Percentiles rank a stretch among this genome's conserved stretches.
Conservation (phyloP, 345 rosid genomes). For the Rhizophora apiculata region DNA sequence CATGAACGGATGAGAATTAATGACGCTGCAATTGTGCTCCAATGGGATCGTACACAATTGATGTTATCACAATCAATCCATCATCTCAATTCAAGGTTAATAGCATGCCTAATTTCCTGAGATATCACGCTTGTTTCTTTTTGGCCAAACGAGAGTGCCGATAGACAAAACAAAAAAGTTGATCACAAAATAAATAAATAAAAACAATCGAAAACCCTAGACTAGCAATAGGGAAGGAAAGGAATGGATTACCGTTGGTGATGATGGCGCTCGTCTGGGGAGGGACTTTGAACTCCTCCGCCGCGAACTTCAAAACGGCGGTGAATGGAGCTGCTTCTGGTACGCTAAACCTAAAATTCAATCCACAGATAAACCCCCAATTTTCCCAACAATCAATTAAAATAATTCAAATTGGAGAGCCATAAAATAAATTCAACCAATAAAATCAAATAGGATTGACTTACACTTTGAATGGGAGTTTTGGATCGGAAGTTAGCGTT, state of each 20-base stretch:
- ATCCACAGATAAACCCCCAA: background rate
- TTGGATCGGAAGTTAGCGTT: conserved; percentile 95
- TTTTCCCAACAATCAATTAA: background rate
- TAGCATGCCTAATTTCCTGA: background rate
- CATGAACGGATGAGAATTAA: too few relatives aligned
- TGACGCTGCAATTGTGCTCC: background rate
- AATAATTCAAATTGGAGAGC: background rate
- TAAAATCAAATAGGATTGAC: conserved; percentile 3
- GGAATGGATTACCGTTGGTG: conserved; percentile 63
- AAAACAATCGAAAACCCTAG: conserved; percentile 4
- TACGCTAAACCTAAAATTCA: conserved; percentile 71
- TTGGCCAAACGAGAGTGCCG: too few relatives aligned
- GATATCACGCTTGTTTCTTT: too few relatives aligned
- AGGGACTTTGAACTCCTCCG: conserved; percentile 98
- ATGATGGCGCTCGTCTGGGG: conserved; percentile 99
- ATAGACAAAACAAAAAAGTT: too few relatives aligned
- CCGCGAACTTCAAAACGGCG: conserved; percentile 88
- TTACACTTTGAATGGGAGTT: conserved; percentile 98
- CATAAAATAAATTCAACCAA: background rate
- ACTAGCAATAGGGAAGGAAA: background rate
- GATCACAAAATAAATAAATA: background rate
- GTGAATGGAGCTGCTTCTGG: conserved; percentile 99
- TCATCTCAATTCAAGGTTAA: background rate
- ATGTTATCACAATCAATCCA: background rate
- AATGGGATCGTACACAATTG: background rate